A percentile compares a stretch with the other conserved stretches of the same genome.
phyloP scores from a whole-genome alignment of 2,329 filamentous ascomycete species.

The Eutypa lata region DNA sequence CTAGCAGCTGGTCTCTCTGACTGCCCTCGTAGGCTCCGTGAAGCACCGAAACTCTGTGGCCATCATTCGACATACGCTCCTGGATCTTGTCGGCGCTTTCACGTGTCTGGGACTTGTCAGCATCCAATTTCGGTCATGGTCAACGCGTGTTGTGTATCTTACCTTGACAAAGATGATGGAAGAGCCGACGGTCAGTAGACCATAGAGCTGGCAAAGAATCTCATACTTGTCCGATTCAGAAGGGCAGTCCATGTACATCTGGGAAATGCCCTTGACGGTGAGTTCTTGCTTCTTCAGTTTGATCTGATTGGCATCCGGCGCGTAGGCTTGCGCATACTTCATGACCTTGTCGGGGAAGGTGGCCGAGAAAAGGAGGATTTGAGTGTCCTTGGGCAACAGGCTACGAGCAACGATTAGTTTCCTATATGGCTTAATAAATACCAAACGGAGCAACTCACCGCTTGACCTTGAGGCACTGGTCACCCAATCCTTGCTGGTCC shows the following conservation, averaged over 20 bases:
- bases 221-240: constrained; percentile 81
- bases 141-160: constrained; percentile 22
- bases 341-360: constrained; percentile 87
- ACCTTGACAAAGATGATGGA: constrained; percentile 98
- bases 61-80: constrained; percentile 79
- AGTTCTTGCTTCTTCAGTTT: constrained; percentile 87
- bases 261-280: constrained; percentile 94
- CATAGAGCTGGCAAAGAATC: constrained; percentile 87
- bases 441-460: constrained; percentile 52
- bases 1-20: constrained; percentile 79
- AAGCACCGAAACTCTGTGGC: constrained; percentile 86
- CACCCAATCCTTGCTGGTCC: constrained; percentile 89
- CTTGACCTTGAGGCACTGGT: constrained; percentile 91
- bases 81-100: constrained; percentile 84
- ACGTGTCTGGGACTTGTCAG: constrained; percentile 59
- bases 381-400: constrained; percentile 69
- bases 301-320: constrained; percentile 81
- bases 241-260: constrained; percentile 94
- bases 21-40: constrained; percentile 83
- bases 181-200: constrained; percentile 91
- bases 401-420: constrained; percentile 43
- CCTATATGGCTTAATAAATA: not conserved
- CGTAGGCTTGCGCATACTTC: constrained; percentile 78
- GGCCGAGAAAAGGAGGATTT: constrained; percentile 92
- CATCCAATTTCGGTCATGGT: not conserved